Evolutionary conservation across 495 filamentous ascomycete species (phyloP).

Genomic region (Jackrogersella minutella): DNA sequence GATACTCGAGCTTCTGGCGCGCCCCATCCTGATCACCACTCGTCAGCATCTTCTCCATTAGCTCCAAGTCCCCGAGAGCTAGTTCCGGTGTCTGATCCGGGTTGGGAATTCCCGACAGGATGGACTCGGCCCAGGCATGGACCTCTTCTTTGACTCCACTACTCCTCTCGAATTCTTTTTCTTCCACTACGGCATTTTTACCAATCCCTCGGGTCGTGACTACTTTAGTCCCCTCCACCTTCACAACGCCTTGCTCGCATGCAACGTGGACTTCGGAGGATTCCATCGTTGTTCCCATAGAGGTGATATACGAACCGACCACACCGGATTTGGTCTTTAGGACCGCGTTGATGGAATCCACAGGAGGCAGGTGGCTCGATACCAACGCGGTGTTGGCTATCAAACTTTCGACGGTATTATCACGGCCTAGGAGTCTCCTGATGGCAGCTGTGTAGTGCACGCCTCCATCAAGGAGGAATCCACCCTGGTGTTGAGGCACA

Average conservation of each 20-base stretch:
- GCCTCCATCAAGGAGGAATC: conserved; percentile 80
- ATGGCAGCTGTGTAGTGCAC: conserved; percentile 75
- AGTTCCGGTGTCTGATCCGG: conserved; percentile 68
- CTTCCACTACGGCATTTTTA: conserved; percentile 51
- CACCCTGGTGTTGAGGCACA: conserved; percentile 74
- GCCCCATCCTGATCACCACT: conserved; percentile 68
- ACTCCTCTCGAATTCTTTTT: conserved; percentile 64
- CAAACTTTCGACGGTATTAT: conserved; percentile 58
- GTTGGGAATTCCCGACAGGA: conserved; percentile 60
- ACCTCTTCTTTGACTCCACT: conserved; percentile 72
- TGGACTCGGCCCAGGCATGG: conserved; percentile 67
- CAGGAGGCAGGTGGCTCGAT: conserved; percentile 70
- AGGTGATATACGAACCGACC: conserved; percentile 67
- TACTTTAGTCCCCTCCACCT: conserved; percentile 46
- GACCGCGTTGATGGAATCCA: conserved; percentile 77
- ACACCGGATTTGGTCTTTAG: conserved; percentile 66
- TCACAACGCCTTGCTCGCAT: conserved; percentile 63
- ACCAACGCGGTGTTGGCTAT: conserved; percentile 67
- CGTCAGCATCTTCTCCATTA: conserved; percentile 70
- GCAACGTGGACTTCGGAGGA: conserved; percentile 59
- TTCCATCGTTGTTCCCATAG: conserved; percentile 69
- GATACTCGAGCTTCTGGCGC: conserved; percentile 47
- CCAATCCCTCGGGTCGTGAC: conserved; percentile 53
- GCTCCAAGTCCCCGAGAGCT: conserved; percentile 73
- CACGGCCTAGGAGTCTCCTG: conserved; percentile 64